Conservation (phyloP, 2,329 filamentous ascomycete species). For the Penicillium digitatum region DNA sequence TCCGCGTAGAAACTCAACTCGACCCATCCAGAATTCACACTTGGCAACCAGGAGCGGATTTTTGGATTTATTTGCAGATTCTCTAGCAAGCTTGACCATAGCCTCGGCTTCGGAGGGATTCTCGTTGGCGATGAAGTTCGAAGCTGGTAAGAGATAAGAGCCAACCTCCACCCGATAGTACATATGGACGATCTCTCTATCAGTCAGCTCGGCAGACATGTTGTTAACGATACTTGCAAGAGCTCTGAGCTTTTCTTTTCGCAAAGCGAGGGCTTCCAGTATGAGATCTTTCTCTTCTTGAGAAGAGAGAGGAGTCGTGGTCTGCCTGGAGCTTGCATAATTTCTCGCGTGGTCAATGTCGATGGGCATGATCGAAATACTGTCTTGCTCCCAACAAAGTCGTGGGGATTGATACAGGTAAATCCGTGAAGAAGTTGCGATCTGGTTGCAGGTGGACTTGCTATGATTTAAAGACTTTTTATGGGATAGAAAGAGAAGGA, state of each 20-base stretch:
- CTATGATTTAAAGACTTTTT: no score
- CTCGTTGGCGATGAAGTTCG: not conserved
- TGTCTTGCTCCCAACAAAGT: not conserved
- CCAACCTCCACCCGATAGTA: not conserved
- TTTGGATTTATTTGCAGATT: not conserved
- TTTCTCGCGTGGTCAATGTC: not conserved
- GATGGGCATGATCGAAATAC: not conserved
- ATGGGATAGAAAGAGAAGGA: not conserved
- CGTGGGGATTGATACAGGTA: not conserved
- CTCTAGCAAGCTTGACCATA: conserved; percentile 4
- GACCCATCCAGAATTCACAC: conserved; percentile 29
- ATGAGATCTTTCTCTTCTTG: not conserved
- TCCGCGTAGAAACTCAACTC: conserved; percentile 19
- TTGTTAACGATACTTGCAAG: not conserved
- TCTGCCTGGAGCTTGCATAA: not conserved
- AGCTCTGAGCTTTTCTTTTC: not conserved
- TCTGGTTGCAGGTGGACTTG: not conserved
- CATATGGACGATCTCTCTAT: not conserved
- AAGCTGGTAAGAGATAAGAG: not conserved
- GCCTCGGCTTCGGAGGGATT: conserved; percentile 6
- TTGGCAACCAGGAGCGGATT: conserved; percentile 11
- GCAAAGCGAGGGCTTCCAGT: not conserved
- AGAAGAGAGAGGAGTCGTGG: not conserved
- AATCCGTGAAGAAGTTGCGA: not conserved
- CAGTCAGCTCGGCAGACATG: not conserved